These are phyloP conservation scores for Funneliformis geosporum DNA, from an alignment of 192 early-diverging fungal species.

Conservation along the genomic window DNA sequence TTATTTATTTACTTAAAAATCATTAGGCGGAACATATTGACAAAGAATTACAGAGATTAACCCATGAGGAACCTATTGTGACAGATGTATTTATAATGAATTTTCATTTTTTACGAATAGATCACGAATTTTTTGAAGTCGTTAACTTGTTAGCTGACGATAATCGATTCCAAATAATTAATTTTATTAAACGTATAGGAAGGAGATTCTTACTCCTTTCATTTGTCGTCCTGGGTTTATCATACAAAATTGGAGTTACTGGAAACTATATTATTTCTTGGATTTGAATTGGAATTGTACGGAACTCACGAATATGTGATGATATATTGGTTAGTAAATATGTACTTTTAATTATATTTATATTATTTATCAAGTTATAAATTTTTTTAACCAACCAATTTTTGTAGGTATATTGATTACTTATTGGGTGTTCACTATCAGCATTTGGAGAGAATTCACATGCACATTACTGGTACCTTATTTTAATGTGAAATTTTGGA, in stretches of 20 bases:
- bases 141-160: background rate
- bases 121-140: background rate
- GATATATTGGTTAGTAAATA: constrained; percentile 57
- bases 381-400: background rate
- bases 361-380: background rate
- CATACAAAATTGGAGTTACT: constrained; percentile 59
- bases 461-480: constrained; percentile 6
- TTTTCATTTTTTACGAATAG: background rate
- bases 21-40: constrained; percentile 39
- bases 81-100: constrained; percentile 15
- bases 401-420: constrained; percentile 33
- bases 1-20: background rate
- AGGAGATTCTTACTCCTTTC: constrained; percentile 40
- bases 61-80: constrained; percentile 20
- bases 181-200: constrained; percentile 18
- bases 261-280: constrained; percentile 55
- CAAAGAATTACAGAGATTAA: constrained; percentile 31
- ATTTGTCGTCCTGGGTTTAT: constrained; percentile 68
- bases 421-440: constrained; percentile 33
- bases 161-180: background rate
- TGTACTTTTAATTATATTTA: background rate
- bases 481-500: background rate
- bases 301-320: constrained; percentile 61
- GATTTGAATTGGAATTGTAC: constrained; percentile 72
- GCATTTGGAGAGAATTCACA: constrained; percentile 23